Percentiles rank a stretch among this genome's conserved stretches.
These are phyloP conservation scores for Apiospora rasikravindrae DNA, from an alignment of 2,329 filamentous ascomycete genomes.

Conservation along the genomic window DNA sequence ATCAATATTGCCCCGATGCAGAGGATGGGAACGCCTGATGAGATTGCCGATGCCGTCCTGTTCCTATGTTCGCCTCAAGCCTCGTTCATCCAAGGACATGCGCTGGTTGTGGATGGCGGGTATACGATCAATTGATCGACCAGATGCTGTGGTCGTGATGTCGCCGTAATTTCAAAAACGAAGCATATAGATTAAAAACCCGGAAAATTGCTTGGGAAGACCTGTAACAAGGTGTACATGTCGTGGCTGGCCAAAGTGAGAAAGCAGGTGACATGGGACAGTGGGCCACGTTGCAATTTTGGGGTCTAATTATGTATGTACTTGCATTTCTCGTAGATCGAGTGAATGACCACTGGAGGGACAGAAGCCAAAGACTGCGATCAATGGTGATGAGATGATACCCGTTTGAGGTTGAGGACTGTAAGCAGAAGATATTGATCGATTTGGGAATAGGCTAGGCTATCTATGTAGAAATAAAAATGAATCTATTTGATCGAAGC, in stretches of 20 bases:
- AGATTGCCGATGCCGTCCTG: constrained; percentile 54
- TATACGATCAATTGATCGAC: constrained; percentile 52
- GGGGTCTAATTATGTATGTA: too few species aligned
- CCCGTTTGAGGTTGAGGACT: background rate
- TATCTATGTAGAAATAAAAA: background rate
- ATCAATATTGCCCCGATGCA: constrained; percentile 55
- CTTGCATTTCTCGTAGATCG: background rate
- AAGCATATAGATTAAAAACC: background rate
- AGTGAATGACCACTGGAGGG: background rate
- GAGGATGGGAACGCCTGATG: constrained; percentile 54
- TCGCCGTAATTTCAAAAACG: background rate
- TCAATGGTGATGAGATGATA: background rate
- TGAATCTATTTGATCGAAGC: background rate
- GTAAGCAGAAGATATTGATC: background rate
- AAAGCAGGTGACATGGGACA: background rate
- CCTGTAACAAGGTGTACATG: background rate
- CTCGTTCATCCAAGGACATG: constrained; percentile 58
- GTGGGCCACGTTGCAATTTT: background rate
- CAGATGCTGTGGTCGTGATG: background rate
- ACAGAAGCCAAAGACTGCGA: background rate
- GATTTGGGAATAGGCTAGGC: background rate
- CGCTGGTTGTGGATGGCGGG: constrained; percentile 58
- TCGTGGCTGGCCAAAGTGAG: background rate
- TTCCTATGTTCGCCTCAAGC: constrained; percentile 55
- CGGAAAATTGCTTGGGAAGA: background rate